Base-by-base conservation (phyloP, 179 eudicot species). In the Heliamphora pulchella region DNA sequence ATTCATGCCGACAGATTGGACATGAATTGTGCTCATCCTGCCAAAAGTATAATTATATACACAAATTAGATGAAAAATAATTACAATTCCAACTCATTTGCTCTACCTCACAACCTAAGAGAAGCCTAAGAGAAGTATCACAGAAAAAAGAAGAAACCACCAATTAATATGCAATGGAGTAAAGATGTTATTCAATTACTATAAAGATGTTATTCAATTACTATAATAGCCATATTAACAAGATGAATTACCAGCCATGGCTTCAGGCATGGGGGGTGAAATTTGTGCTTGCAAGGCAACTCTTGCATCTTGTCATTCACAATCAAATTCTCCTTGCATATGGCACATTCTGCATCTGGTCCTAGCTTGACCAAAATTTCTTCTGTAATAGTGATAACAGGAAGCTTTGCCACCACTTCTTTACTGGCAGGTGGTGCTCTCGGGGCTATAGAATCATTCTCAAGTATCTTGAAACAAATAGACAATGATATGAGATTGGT, bases 381-480 rank as follows among this genome's bases (percentile, higher is more conserved):
- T 9, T 90, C 88, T 51, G 94, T 87, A 31, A 96, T 87, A 8
- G 75, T 86, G 54, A 88, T 82, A 79, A 96, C 85, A 5, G 98
- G 99, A 61, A 96, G 91, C 79, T 91, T 94, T 46, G 90, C 91
- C 78, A 96, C 96, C 72, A 88, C 97, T 59, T 85, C 91, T 80
- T 96, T 96, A 78, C 98, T 92, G 46, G 99, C 98, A 48, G 99
- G 99, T 8, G 98, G 99, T 4, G 86, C 91, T 76, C 93, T 86
- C 4, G 84, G 89, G 17, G 79, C 86, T 53, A 81, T 81, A 4
- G 82, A 78, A 50, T 62, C 84, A 57, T 50, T 64, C 8, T 84
- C 87, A 15, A 88, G 76, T 79, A 85, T 50, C 90, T 87, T 39
- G 13, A 70, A 80, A 48, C 41, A 46, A 58, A 57, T 18, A 54